Evolutionary conservation across 176 grass and related monocot species (phyloP).

Genomic region (Tuctoria greenei): DNA sequence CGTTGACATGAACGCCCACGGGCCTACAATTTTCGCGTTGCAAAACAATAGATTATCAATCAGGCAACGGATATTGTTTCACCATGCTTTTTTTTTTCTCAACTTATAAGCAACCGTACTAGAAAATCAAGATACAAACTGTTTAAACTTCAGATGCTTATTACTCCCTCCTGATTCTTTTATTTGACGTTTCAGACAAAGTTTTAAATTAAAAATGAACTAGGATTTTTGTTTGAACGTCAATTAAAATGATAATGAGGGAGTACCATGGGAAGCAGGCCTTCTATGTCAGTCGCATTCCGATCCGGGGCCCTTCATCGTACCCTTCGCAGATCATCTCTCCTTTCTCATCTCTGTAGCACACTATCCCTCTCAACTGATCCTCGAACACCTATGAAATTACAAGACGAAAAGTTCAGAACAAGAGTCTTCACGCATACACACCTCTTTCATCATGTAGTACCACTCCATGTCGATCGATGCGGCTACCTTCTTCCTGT

Average conservation of each 20-base stretch:
- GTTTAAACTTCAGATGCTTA: not conserved
- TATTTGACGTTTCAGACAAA: too few species aligned
- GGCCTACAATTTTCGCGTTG: not conserved
- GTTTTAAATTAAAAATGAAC: too few species aligned
- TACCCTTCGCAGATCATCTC: conserved; percentile 89
- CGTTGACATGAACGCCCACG: not conserved
- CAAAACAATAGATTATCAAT: not conserved
- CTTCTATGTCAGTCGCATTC: conserved; percentile 40
- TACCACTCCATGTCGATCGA: not conserved
- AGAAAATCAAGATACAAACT: not conserved
- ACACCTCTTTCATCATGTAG: not conserved
- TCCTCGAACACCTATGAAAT: conserved; percentile 73
- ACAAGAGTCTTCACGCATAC: not conserved
- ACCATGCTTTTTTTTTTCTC: not conserved
- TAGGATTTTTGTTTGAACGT: too few species aligned
- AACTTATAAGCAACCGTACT: not conserved
- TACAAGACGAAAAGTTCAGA: not conserved
- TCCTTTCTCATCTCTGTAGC: conserved; percentile 77
- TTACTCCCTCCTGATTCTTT: too few species aligned
- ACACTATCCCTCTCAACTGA: conserved; percentile 66
- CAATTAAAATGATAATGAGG: too few species aligned
- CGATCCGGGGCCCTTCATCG: conserved; percentile 69
- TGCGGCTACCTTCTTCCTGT: conserved; percentile 26
- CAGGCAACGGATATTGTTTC: not conserved
- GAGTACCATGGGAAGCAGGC: conserved; percentile 57